Base-by-base conservation (phyloP, 2,329 filamentous ascomycete genomes). In the Ceratocystis papillata region DNA sequence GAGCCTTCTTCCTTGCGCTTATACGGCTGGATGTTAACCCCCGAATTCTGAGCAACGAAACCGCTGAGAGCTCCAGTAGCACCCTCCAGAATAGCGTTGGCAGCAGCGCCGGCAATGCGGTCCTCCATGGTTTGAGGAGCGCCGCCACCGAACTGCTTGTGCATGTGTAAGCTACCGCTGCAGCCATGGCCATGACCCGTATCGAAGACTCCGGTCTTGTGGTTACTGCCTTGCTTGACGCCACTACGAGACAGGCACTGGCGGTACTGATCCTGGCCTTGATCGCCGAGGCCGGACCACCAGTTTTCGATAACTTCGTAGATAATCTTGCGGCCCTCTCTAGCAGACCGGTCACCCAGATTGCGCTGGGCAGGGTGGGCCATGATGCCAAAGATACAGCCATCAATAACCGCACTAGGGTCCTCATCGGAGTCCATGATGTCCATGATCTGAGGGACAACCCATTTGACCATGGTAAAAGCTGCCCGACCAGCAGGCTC, bases 151-250 rank as follows among this genome's bases (percentile, higher is more conserved):
- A 81, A 83, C 70, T 83, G 81, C 76, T 88, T 91, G 69, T 86
- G 84, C 83, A 95, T 88, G 69, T 86, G 83, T 10, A 96, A 79
- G 75, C 91, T 91, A 68, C 89, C 86, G 68, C 77, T 79, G 72
- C 90, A 96, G 63, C 90, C 90, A 73, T 96, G 90, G 12, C 89
- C 89, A 73, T 92, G 90, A 5, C 92, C 92, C 64, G 83, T 86
- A 75, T 96, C 91, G 17, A 90, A 77, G 10, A 93, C 87, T 33
- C 89, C 90, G 71, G 90, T 86, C 75, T 90, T 93, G 77, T 96
- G 92, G 75, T 96, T 96, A 68, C 87, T 80, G 17, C 89, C 89
- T 60, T 83, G 79, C 73, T 85, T 74, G 62, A 96, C 90, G 67
- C 93, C 92, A 0, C 87, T 80, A 20, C 90, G 86, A 71, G 87